Percentiles rank a stretch among this genome's conserved stretches.
Conservation (phyloP, 495 filamentous ascomycete genomes). For the Astrothelium macrocarpum region DNA sequence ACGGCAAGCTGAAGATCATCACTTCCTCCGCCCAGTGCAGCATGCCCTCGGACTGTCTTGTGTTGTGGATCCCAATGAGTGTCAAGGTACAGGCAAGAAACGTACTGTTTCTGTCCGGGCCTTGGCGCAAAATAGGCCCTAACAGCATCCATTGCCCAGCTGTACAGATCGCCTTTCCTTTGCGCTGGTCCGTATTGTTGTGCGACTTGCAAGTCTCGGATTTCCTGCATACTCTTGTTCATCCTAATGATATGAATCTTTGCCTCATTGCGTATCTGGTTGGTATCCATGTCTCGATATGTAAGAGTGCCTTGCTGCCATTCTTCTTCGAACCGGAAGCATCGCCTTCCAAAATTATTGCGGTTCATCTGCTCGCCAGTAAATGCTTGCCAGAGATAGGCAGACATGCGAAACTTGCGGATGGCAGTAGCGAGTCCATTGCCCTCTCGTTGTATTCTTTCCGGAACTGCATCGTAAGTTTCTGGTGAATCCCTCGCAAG, state of each 20-base stretch:
- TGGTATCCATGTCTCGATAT: conserved; percentile 54
- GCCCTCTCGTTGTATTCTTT: conserved; percentile 64
- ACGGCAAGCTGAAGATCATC: conserved; percentile 72
- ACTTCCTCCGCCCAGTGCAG: conserved; percentile 59
- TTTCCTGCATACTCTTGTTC: conserved; percentile 74
- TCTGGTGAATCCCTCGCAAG: conserved; percentile 80
- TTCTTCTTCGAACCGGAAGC: conserved; percentile 84
- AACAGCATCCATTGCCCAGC: conserved; percentile 66
- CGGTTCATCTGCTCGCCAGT: conserved; percentile 92
- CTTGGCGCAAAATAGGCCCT: conserved; percentile 60
- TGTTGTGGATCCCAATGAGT: conserved; percentile 70
- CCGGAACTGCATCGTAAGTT: conserved; percentile 73
- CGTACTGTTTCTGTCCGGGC: conserved; percentile 72
- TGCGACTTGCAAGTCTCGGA: conserved; percentile 67
- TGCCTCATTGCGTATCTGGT: conserved; percentile 76
- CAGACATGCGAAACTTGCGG: conserved; percentile 80
- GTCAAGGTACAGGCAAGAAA: conserved; percentile 74
- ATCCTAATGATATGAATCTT: conserved; percentile 74
- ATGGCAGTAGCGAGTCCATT: conserved; percentile 70
- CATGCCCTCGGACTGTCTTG: conserved; percentile 68
- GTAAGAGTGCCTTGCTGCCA: conserved; percentile 76
- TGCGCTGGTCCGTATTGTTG: conserved; percentile 65
- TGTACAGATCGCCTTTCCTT: conserved; percentile 60
- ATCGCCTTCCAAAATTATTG: conserved; percentile 70
- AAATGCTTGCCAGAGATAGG: conserved; percentile 92